phyloP scores from a whole-genome alignment of 2,329 filamentous ascomycete species.

The Exophiala lecanii-corni region DNA sequence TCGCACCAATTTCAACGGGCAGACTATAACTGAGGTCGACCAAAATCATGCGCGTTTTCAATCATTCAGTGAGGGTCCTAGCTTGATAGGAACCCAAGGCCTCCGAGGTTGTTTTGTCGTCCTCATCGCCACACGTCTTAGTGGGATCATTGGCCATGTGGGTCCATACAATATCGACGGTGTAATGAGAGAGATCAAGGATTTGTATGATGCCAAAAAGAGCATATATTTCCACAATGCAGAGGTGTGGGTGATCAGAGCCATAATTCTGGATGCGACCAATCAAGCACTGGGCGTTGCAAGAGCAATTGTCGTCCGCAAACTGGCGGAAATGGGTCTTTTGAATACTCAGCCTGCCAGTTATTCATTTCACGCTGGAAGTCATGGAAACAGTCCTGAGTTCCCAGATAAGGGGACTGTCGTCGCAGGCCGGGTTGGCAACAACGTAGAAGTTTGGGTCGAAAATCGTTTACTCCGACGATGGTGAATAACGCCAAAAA shows the following conservation, averaged over 20 bases:
- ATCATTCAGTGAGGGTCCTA: neutral
- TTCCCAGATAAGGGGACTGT: neutral
- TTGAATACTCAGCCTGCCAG: neutral
- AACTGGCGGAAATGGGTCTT: constrained; percentile 1
- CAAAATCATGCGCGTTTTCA: neutral
- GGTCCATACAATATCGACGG: neutral
- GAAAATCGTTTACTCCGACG: neutral
- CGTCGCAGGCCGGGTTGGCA: neutral
- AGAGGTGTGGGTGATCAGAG: neutral
- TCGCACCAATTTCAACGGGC: neutral
- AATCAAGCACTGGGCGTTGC: neutral
- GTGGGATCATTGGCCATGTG: neutral
- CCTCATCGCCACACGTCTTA: neutral
- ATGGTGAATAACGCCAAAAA: no score
- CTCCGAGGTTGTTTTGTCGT: neutral
- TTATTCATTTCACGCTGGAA: constrained; percentile 1
- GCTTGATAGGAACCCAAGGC: neutral
- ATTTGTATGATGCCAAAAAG: neutral
- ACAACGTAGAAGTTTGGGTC: neutral
- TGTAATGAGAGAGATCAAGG: neutral
- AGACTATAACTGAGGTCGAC: neutral
- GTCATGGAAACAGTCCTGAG: constrained; percentile 11
- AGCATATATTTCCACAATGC: neutral
- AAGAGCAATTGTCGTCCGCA: neutral
- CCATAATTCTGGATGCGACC: neutral